Conservation (phyloP, 176 grass and related monocot species). For the Poa annua region DNA sequence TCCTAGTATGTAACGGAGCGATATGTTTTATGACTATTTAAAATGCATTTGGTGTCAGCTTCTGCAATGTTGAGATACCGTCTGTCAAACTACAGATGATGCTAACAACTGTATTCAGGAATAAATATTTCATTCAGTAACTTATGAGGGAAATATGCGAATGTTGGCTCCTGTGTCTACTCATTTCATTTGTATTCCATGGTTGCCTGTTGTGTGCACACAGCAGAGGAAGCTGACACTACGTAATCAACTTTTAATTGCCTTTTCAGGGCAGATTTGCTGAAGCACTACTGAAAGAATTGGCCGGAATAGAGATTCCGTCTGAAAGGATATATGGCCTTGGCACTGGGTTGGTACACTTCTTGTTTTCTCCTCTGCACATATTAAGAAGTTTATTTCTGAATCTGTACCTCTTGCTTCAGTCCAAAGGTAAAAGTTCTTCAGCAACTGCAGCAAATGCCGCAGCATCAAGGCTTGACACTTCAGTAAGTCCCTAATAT, state of each 20-base stretch:
- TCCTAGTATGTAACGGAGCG: neutral
- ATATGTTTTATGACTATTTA: neutral
- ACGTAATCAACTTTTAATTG: neutral
- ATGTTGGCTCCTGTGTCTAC: neutral
- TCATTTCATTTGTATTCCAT: slow-evolving; percentile 6
- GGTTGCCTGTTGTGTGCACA: neutral
- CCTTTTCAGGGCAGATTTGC: slow-evolving; percentile 78
- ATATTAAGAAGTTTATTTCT: slow-evolving; percentile 13
- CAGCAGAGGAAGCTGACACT: neutral
- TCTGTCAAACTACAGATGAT: neutral
- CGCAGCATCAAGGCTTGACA: slow-evolving; percentile 64
- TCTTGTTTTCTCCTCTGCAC: slow-evolving; percentile 11
- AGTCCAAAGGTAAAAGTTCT: slow-evolving; percentile 89
- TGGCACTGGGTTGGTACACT: slow-evolving; percentile 72
- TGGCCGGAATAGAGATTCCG: slow-evolving; percentile 76
- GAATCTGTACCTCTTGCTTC: slow-evolving; percentile 40
- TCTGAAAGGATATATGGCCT: slow-evolving; percentile 90
- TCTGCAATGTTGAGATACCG: neutral
- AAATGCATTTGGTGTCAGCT: neutral
- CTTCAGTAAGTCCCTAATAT: slow-evolving; percentile 68
- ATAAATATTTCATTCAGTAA: neutral
- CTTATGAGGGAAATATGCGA: neutral
- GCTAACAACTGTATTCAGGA: neutral
- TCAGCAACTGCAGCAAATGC: slow-evolving; percentile 76
- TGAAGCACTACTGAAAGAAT: slow-evolving; percentile 77